Base-by-base conservation (phyloP, 306 rosid species). In the Quercus berberidifolia region DNA sequence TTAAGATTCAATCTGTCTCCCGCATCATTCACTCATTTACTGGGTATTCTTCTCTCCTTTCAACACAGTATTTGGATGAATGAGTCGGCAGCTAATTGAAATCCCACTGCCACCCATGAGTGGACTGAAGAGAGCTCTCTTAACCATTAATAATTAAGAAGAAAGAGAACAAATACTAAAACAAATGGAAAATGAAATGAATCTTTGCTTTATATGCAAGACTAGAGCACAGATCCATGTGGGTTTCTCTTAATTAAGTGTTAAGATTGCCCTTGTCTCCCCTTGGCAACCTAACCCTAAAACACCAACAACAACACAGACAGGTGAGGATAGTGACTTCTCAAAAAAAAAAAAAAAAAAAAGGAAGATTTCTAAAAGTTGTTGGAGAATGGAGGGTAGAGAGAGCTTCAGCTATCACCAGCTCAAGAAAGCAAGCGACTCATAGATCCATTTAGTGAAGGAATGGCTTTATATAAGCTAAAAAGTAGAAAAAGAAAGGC, bases 91-190 rank as follows among this genome's bases (percentile, higher is more conserved):
- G 98, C 93, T 88, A 89, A 86, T 89, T 92, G 54, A 59, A 94
- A 90, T 76, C 94, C 73, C 78, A 80, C 5, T 11, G 49, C 38
- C 81, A 17, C 92, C 93, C 86, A 78, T 91, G 88, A 87, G 82
- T 94, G 98, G 96, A 92, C 97, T n/a, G 85, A 94, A 91, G 94
- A 87, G 88, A 92, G 98, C 98, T 94, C 98, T 85, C 97, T 89
- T 75, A 20, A 51, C 78, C 23, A 0, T 18, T 4, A 54, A 14
- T 3, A 26, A 14, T 1, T 25, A 43, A 4, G 30, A 23, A 23
- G 4, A 14, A 19, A 74, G n/a, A 20, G 9, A 3, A 69, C n/a
- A 65, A 14, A 71, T 4, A 64, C 46, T 8, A 7, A 41, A 41
- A 41, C 46, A 41, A 41, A 41, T 41, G 3, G 26, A 11, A 30